A percentile compares a stretch with the other conserved stretches of the same genome.
These are phyloP conservation scores for Botryotinia convoluta DNA, from an alignment of 2,329 filamentous ascomycete genomes.

Conservation along the genomic window DNA sequence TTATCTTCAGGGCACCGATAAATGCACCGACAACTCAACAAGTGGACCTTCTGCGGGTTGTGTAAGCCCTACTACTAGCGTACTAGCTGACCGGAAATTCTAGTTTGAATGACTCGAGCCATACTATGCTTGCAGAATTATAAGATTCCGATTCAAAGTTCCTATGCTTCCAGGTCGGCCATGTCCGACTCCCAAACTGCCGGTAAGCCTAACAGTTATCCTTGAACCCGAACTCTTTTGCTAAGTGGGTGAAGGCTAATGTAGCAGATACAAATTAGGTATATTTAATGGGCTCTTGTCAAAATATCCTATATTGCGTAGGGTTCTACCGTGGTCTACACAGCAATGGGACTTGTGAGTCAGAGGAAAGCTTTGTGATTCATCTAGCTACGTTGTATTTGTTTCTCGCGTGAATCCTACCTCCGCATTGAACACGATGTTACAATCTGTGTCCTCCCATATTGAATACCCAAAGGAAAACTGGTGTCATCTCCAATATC, in stretches of 20 bases:
- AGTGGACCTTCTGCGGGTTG: background rate
- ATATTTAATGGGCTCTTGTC: background rate
- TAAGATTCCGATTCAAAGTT: background rate
- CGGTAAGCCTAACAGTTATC: background rate
- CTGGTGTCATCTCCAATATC: background rate
- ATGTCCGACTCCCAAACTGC: background rate
- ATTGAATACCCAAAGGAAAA: background rate
- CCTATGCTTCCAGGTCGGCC: background rate
- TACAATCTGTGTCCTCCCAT: background rate
- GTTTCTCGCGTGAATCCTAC: background rate
- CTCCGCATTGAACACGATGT: background rate
- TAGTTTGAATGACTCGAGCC: background rate
- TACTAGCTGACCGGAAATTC: background rate
- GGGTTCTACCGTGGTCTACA: background rate
- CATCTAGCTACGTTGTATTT: background rate
- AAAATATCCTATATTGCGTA: background rate
- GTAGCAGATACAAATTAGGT: too few relatives aligned
- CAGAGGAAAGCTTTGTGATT: background rate
- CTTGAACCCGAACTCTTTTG: too few relatives aligned
- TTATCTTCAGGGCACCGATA: background rate
- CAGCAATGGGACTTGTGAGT: background rate
- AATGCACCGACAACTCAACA: slow-evolving; percentile 7
- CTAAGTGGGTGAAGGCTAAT: background rate
- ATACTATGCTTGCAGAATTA: too few relatives aligned
- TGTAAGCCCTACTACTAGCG: background rate